Conservation (phyloP, 1,139 yeast genomes). For the Zhuliangozyma blackwelliae region DNA sequence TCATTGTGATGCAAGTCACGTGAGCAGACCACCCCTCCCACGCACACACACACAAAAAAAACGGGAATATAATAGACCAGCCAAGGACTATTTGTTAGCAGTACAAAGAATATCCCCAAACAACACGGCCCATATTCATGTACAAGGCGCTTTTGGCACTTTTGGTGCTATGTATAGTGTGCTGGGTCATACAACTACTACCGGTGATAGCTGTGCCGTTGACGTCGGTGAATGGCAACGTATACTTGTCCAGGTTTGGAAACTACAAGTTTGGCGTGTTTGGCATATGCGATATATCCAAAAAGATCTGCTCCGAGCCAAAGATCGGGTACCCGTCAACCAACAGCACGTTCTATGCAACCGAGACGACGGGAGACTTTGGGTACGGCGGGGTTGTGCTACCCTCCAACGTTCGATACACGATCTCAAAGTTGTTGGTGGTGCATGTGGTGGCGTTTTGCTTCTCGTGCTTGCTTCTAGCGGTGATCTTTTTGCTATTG, state of each 20-base stretch:
- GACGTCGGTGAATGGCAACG: slow-evolving; percentile 20
- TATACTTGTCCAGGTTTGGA: slow-evolving; percentile 28
- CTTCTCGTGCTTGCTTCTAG: slow-evolving; percentile 24
- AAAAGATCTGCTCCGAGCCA: slow-evolving; percentile 27
- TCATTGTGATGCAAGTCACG: too few species aligned
- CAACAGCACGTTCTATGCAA: slow-evolving; percentile 16
- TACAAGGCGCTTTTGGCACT: slow-evolving; percentile 23
- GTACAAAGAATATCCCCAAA: too few species aligned
- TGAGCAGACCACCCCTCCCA: too few species aligned
- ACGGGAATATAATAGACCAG: too few species aligned
- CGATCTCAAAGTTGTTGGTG: slow-evolving; percentile 40
- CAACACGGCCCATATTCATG: slow-evolving; percentile 11
- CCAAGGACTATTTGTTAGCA: too few species aligned
- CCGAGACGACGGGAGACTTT: slow-evolving; percentile 10
- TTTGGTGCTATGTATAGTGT: slow-evolving; percentile 22
- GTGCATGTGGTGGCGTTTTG: slow-evolving; percentile 44
- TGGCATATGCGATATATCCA: slow-evolving; percentile 35
- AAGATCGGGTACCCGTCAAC: slow-evolving; percentile 36
- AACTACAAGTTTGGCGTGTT: slow-evolving; percentile 42
- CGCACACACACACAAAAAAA: too few species aligned
- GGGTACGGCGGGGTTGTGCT: slow-evolving; percentile 25
- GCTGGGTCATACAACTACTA: slow-evolving; percentile 35
- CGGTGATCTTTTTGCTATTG: slow-evolving; percentile 13
- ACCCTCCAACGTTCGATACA: slow-evolving; percentile 39
- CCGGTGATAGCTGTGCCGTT: slow-evolving; percentile 44